Base-by-base conservation (phyloP, 2,329 filamentous ascomycete genomes). In the Fusarium fracticaudum region DNA sequence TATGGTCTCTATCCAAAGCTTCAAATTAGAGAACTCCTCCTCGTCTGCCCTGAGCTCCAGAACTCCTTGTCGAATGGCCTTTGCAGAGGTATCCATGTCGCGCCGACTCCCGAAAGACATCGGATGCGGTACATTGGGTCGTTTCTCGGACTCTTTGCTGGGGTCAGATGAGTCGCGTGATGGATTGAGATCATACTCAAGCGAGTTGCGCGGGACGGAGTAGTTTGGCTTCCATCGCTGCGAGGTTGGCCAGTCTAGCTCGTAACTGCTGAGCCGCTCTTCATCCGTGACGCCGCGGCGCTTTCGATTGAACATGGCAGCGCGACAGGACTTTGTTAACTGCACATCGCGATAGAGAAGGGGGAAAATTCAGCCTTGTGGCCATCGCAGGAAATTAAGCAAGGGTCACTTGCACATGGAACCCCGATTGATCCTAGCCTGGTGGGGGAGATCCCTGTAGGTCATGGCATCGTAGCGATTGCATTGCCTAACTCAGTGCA, bases 181-280 rank as follows among this genome's bases (percentile, higher is more conserved):
- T 11, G 45, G 14, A 43, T 45, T 44, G 33, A 18, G 38, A 10
- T 50, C 24, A 15, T 43, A 26, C 14, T 69, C 64, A 14, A 69
- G 14, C 4, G 66, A 69, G 57, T 69, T 69, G 15, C 64, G 66
- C 8, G 64, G 64, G 48, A 69, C 66, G 73, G 77, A 41, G 61
- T 79, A 80, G 29, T 71, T 60, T 8, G 77, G 77, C 38, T 79
- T 79, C 79, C 79, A 80, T n/a, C 75, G 77, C 44, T 76, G 67
- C 14, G 75, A 75, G 2, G 43, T 45, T 3, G 73, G 73, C 64
- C 58, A 78, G 8, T 73, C 67, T 15, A 79, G 64, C 11, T 69
- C 57, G 26, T 79, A 79, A 26, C 71, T 54, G 33, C 51, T 50
- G 8, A 67, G 51, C 5, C 35, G 35, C 29, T 76, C 70, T 31